Percentiles rank a stretch among this genome's conserved stretches.
Evolutionary conservation across 495 filamentous ascomycete species (phyloP).

Genomic region (Xylaria longipes): DNA sequence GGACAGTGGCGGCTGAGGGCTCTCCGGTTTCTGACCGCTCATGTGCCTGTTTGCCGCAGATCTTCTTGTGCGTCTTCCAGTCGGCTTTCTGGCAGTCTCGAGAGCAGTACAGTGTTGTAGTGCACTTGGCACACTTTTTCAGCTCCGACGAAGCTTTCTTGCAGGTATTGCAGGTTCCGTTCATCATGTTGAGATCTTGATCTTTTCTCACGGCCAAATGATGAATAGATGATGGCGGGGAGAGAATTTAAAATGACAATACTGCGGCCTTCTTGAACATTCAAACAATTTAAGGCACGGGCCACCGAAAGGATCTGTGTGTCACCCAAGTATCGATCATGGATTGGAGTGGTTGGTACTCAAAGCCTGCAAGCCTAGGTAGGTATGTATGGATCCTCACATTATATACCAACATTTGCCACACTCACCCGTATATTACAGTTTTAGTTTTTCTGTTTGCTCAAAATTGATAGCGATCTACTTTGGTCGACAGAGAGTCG

Average conservation of each 20-base stretch:
- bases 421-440: no score
- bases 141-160: constrained; percentile 18
- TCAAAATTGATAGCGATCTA: no score
- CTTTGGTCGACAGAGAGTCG: no score
- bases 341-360: no score
- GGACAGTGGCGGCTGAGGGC: neutral
- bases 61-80: constrained; percentile 23
- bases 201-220: neutral
- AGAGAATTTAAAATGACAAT: neutral
- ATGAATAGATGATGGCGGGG: neutral
- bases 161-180: constrained; percentile 21
- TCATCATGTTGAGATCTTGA: constrained; percentile 2
- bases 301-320: neutral
- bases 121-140: constrained; percentile 23
- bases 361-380: no score
- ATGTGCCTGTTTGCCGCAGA: constrained; percentile 11
- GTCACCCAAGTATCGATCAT: no score
- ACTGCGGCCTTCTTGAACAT: neutral
- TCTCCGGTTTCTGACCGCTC: neutral
- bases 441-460: no score
- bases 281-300: constrained; percentile 1
- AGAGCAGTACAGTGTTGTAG: constrained; percentile 19
- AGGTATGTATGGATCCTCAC: no score
- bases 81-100: constrained; percentile 21
- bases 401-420: no score